phyloP scores from a whole-genome alignment of 1,139 yeast genomes.

The Candida smagusa region DNA sequence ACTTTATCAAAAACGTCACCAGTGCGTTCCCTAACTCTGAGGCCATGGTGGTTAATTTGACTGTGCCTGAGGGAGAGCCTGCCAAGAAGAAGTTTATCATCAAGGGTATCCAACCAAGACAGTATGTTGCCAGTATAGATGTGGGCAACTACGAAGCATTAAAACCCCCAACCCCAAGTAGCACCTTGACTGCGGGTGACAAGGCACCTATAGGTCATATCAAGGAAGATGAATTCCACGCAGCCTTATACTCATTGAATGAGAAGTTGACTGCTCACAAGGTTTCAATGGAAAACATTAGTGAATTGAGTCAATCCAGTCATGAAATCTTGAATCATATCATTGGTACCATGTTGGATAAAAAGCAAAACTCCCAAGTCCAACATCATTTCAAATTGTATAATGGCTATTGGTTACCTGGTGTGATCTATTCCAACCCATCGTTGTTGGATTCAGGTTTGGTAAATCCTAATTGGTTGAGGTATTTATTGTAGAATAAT shows the following conservation, averaged over 20 bases:
- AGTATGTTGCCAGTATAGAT: slow-evolving; percentile 42
- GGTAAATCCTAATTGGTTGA: slow-evolving; percentile 37
- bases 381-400: slow-evolving; percentile 33
- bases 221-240: slow-evolving; percentile 32
- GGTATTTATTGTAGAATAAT: slow-evolving; percentile 29
- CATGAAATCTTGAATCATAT: slow-evolving; percentile 33
- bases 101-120: slow-evolving; percentile 69
- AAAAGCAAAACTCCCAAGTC: slow-evolving; percentile 19
- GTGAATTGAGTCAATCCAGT: slow-evolving; percentile 28
- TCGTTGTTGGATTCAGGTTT: slow-evolving; percentile 36
- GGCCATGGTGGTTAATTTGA: slow-evolving; percentile 79
- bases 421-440: slow-evolving; percentile 41
- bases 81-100: slow-evolving; percentile 75
- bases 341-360: slow-evolving; percentile 26
- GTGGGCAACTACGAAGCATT: slow-evolving; percentile 46
- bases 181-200: slow-evolving; percentile 11
- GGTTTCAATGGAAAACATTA: slow-evolving; percentile 15
- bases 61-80: slow-evolving; percentile 47
- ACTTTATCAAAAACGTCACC: slow-evolving; percentile 90
- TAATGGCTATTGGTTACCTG: slow-evolving; percentile 43
- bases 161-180: slow-evolving; percentile 16
- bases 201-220: slow-evolving; percentile 37
- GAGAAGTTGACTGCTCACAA: slow-evolving; percentile 24
- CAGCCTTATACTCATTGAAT: slow-evolving; percentile 22
- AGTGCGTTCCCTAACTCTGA: slow-evolving; percentile 88